Evolutionary conservation across 805 yeast genomes (phyloP), one percentile per base, ranked within the genome.

Genomic region (Clavispora asparagi): DNA sequence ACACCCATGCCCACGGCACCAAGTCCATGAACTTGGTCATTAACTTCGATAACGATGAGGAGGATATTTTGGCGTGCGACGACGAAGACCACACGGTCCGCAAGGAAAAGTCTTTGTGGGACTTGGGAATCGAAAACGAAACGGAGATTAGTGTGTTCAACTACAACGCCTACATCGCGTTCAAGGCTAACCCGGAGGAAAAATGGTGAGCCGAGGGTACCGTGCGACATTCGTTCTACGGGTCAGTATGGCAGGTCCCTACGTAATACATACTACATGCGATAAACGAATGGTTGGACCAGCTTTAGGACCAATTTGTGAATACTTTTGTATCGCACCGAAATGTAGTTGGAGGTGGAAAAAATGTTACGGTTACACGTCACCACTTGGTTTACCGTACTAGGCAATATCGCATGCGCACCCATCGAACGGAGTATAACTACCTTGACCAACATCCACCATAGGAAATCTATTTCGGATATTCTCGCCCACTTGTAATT

Each of bases 1-100:
- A 94, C 67, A 86, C 96, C 27, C 90, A 89, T 61, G 98, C 99
- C 0, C 98, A 92, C 64, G 94, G 95, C 11, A 79, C 96, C 28
- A 94, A 94, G 67, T 87, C 97, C 2, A 85, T 90, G 81, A 90
- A 94, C 60, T 73, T 94, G 54, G 94, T 90, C 40, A 86, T 94
- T 51, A 94, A 94, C 62, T 78, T 94, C 62, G 96, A 88, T 26
- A 83, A 91, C 58, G 76, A 71, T 52, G 86, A 83, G 6, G 84
- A 82, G 46, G 86, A 95, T 90, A 70, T 87, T 13, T 53, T 71
- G 42, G 56, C 50, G 29, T 57, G 66, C 38, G 60, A 57, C 1
- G 57, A 50, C 13, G 53, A 44, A 6, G 54, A 47, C 2, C 39
- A 47, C 14, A 11, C 35, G 13, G 49, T 45, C 10, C 39, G 41